Percentiles rank a stretch among this genome's conserved stretches.
These are phyloP conservation scores for Vanrija pseudolonga DNA, from an alignment of 1,284 basidiomycete species.

Conservation along the genomic window DNA sequence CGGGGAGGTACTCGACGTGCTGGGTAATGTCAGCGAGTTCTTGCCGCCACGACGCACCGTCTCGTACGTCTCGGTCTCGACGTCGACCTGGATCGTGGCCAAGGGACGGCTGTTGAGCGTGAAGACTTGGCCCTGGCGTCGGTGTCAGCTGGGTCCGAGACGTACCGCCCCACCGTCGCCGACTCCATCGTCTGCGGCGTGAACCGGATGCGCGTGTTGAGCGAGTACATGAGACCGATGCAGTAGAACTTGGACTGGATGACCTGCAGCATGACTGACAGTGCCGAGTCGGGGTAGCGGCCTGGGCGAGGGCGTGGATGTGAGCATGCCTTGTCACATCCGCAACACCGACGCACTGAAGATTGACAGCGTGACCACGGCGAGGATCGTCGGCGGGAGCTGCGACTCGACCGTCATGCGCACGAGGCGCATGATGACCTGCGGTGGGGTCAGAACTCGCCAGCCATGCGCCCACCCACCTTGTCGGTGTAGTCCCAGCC, in stretches of 20 bases:
- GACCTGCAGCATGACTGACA: constrained; percentile 8
- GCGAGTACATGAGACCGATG: constrained; percentile 29
- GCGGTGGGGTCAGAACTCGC: not conserved
- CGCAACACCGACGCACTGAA: constrained; percentile 24
- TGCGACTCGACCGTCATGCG: constrained; percentile 36
- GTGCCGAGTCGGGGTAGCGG: not conserved
- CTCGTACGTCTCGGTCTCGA: constrained; percentile 17
- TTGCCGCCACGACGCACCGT: not conserved
- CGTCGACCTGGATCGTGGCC: constrained; percentile 23
- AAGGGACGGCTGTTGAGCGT: constrained; percentile 11
- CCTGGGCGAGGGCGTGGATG: constrained; percentile 10
- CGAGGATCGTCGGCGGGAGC: constrained; percentile 26
- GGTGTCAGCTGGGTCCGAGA: not conserved
- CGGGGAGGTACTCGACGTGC: not conserved
- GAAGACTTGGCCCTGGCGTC: constrained; percentile 13
- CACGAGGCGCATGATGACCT: constrained; percentile 26
- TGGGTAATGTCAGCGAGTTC: not conserved
- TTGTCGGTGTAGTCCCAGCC: constrained; percentile 34
- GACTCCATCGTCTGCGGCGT: not conserved
- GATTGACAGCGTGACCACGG: constrained; percentile 26
- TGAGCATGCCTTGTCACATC: no score
- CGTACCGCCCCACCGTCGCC: not conserved
- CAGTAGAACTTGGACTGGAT: constrained; percentile 30
- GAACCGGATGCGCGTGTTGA: constrained; percentile 24
- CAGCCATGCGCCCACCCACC: not conserved